Conservation (phyloP, 345 rosid species). For the Populus nigra region DNA sequence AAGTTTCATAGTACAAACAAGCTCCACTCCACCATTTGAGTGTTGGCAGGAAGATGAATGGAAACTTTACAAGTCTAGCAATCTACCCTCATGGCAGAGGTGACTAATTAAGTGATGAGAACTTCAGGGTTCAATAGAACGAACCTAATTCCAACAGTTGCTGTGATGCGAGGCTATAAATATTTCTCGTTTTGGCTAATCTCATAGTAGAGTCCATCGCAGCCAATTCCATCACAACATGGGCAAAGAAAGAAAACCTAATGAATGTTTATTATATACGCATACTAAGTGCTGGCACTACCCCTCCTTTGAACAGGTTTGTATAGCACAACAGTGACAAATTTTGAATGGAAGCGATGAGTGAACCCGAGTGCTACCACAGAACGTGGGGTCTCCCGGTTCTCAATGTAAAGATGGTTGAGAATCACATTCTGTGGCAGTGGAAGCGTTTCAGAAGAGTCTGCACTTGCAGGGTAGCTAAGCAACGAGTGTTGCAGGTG, state of each 20-base stretch:
- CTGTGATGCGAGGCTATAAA: conserved; percentile 20
- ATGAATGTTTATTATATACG: conserved; percentile 16
- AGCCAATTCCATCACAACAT: conserved; percentile 21
- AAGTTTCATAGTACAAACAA: neutral
- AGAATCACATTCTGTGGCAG: conserved; percentile 63
- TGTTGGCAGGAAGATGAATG: neutral
- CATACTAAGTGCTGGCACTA: conserved; percentile 44
- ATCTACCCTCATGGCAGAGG: conserved; percentile 13
- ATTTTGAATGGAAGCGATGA: conserved; percentile 85
- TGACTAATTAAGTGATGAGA: conserved; percentile 15
- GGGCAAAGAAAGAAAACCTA: conserved; percentile 15
- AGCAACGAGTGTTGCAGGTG: conserved; percentile 72
- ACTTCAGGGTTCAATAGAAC: conserved; percentile 12
- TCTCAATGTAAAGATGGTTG: conserved; percentile 92
- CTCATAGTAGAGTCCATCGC: conserved; percentile 13
- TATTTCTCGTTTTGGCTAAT: conserved; percentile 13
- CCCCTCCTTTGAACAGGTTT: conserved; percentile 55
- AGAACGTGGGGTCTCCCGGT: conserved; percentile 75
- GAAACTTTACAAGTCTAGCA: conserved; percentile 5
- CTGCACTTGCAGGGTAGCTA: conserved; percentile 48
- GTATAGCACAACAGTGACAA: conserved; percentile 88
- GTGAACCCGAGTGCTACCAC: conserved; percentile 92
- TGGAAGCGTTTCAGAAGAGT: conserved; percentile 44
- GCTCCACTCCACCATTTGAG: neutral
- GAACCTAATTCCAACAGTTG: conserved; percentile 11